Evolutionary conservation across 2,329 filamentous ascomycete genomes (phyloP).

Genomic region (Akanthomyces lecanii): DNA sequence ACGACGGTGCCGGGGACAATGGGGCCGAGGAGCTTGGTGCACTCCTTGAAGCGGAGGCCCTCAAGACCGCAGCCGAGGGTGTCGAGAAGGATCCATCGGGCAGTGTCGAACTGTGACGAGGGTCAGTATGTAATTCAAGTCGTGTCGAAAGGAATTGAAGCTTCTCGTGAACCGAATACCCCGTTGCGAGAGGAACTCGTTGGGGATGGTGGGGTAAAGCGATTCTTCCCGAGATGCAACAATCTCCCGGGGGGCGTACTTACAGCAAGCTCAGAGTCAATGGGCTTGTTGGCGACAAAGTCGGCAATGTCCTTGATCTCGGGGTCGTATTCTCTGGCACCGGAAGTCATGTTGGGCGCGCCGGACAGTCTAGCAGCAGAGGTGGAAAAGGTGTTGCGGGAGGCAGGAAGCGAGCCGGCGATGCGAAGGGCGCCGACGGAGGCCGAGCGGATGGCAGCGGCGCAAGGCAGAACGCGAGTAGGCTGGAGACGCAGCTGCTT

Average conservation of each 20-base stretch:
- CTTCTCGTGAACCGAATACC: not conserved
- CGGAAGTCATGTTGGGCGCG: slow-evolving; percentile 47
- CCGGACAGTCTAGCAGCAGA: slow-evolving; percentile 43
- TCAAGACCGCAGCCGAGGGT: slow-evolving; percentile 95
- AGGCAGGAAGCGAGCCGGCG: slow-evolving; percentile 31
- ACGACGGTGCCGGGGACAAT: slow-evolving; percentile 86
- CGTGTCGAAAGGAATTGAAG: slow-evolving; percentile 16
- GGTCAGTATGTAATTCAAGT: not conserved
- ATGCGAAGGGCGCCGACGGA: slow-evolving; percentile 29
- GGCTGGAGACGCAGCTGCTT: slow-evolving; percentile 49
- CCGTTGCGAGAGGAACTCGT: slow-evolving; percentile 5
- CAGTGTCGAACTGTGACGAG: slow-evolving; percentile 74
- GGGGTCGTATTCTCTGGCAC: slow-evolving; percentile 69
- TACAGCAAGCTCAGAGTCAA: slow-evolving; percentile 90
- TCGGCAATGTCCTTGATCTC: slow-evolving; percentile 93
- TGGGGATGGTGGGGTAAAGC: slow-evolving; percentile 19
- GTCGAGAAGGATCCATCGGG: slow-evolving; percentile 93
- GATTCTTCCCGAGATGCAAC: not conserved
- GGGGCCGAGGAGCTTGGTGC: slow-evolving; percentile 89
- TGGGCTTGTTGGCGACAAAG: slow-evolving; percentile 89
- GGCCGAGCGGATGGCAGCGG: slow-evolving; percentile 30
- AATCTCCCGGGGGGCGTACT: slow-evolving; percentile 33
- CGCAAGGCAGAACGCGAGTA: slow-evolving; percentile 34
- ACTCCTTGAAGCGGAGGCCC: slow-evolving; percentile 92
- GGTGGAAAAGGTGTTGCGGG: slow-evolving; percentile 45